These are phyloP conservation scores for Naganishia vaughanmartiniae DNA, from an alignment of 768 basidiomycete species.

Conservation along the genomic window DNA sequence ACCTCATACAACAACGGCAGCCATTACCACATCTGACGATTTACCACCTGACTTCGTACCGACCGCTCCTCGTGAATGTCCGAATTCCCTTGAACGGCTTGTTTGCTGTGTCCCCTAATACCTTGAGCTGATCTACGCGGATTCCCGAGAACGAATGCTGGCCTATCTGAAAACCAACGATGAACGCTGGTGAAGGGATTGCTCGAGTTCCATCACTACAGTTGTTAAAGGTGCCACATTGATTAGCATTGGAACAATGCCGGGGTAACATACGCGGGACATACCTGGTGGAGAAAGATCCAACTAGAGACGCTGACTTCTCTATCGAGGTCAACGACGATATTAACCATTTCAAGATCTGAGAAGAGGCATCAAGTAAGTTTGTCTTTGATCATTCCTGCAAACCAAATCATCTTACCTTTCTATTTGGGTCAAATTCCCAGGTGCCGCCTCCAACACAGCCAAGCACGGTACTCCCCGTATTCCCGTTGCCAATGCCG, in stretches of 20 bases:
- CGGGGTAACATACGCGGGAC: conserved; percentile 39
- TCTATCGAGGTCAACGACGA: conserved; percentile 63
- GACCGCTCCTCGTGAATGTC: conserved; percentile 61
- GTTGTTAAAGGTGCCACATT: conserved; percentile 6
- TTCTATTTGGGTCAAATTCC: conserved; percentile 71
- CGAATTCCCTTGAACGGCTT: conserved; percentile 91
- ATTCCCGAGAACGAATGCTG: conserved; percentile 72
- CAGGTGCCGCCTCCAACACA: conserved; percentile 63
- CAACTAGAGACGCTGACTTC: conserved; percentile 67
- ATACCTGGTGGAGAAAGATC: conserved; percentile 70
- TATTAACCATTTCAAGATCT: conserved; percentile 80
- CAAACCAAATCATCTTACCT: conserved; percentile 53
- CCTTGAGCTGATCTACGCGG: conserved; percentile 78
- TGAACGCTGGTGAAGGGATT: conserved; percentile 72
- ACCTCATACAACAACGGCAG: conserved; percentile 7
- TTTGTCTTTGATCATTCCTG: background rate
- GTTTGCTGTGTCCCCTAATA: conserved; percentile 70
- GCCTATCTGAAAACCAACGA: conserved; percentile 68
- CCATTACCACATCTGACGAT: background rate
- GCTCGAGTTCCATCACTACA: conserved; percentile 54
- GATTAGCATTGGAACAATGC: background rate
- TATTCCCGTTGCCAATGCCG: conserved; percentile 22
- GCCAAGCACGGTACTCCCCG: conserved; percentile 35
- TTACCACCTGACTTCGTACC: conserved; percentile 64
- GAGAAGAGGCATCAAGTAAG: background rate